Evolutionary conservation across 2,329 filamentous ascomycete genomes (phyloP), one percentile per base, ranked within the genome.

Genomic region (Alternaria infectoria): DNA sequence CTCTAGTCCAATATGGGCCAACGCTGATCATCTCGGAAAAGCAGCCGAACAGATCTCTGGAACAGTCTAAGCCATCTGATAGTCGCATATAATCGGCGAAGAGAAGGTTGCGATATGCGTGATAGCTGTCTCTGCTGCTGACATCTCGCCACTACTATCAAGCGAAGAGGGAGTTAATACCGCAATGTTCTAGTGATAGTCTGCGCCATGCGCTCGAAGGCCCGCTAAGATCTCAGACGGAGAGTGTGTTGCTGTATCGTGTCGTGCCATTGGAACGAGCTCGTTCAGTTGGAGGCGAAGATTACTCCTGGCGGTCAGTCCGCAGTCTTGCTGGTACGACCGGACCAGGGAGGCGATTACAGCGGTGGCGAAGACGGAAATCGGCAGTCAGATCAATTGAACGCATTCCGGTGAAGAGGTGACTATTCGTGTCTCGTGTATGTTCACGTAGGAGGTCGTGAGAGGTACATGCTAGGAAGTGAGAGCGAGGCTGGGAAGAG

Each of bases 401-500:
- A 40, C 12, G 21, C 19, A 23, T 50, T 21, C 45, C 25, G 44
- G 36, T 19, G 28, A 21, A 13, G 11, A 4, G n/a, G 50, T 30
- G 13, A 36, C 19, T 40, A n/a, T 52, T 40, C 19, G 30, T 3
- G 49, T 52, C 13, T 40, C n/a, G 36, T 17, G 30, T 7, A 12
- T 13, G 21, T 36, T 46, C n/a, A 36, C n/a, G 17, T 17, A n/a
- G 28, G n/a, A 21, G 21, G 43, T 32, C 45, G 49, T 52, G 45
- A 45, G 52, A 57, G 36, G 26, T 28, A 36, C 49, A 40, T 40
- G n/a, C 12, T 25, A 11, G 28, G 40, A 54, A 54, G 40, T 17
- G 23, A 40, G 12, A 49, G 55, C 50, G 52, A 61, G 45, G 52
- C 32, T 57, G 61, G 13, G 26, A 50, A 57, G 40, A 47, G 36